Conservation (phyloP, 2,329 filamentous ascomycete species). For the Tympanopsis confertula region DNA sequence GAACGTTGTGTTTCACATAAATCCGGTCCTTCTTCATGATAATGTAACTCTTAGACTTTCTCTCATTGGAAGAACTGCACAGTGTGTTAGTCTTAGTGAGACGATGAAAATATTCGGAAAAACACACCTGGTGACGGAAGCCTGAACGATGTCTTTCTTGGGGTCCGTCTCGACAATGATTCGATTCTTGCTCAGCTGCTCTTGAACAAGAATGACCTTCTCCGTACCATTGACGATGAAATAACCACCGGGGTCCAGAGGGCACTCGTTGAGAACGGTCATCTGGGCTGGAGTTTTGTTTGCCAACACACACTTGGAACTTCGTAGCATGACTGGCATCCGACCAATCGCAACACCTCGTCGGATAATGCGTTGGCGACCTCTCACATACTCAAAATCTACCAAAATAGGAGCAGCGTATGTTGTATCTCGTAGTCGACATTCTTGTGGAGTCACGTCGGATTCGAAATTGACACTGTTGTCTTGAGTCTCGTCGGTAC, state of each 20-base stretch:
- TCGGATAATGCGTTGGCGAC: slow-evolving; percentile 62
- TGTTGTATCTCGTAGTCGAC: slow-evolving; percentile 91
- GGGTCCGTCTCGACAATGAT: slow-evolving; percentile 89
- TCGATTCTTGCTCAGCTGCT: slow-evolving; percentile 97
- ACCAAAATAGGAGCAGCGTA: slow-evolving; percentile 91
- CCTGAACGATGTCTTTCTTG: slow-evolving; percentile 87
- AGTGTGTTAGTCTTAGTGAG: too few relatives aligned
- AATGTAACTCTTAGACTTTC: slow-evolving; percentile 96
- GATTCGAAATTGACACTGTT: slow-evolving; percentile 53
- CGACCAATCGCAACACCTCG: slow-evolving; percentile 74
- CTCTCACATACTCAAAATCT: slow-evolving; percentile 80
- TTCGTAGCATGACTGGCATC: slow-evolving; percentile 93
- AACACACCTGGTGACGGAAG: slow-evolving; percentile 69
- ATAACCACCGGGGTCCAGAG: slow-evolving; percentile 90
- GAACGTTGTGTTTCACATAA: slow-evolving; percentile 79
- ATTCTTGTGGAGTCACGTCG: slow-evolving; percentile 88
- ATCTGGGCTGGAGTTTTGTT: slow-evolving; percentile 79
- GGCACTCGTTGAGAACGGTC: slow-evolving; percentile 88
- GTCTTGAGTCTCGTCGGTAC: slow-evolving; percentile 44
- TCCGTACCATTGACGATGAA: slow-evolving; percentile 97
- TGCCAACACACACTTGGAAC: slow-evolving; percentile 78
- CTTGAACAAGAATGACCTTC: slow-evolving; percentile 96
- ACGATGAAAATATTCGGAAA: background rate
- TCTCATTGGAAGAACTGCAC: slow-evolving; percentile 71
- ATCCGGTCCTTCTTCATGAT: slow-evolving; percentile 88